Evolutionary conservation across 2,329 filamentous ascomycete genomes (phyloP).

Genomic region (Dothideomycetes sp.): DNA sequence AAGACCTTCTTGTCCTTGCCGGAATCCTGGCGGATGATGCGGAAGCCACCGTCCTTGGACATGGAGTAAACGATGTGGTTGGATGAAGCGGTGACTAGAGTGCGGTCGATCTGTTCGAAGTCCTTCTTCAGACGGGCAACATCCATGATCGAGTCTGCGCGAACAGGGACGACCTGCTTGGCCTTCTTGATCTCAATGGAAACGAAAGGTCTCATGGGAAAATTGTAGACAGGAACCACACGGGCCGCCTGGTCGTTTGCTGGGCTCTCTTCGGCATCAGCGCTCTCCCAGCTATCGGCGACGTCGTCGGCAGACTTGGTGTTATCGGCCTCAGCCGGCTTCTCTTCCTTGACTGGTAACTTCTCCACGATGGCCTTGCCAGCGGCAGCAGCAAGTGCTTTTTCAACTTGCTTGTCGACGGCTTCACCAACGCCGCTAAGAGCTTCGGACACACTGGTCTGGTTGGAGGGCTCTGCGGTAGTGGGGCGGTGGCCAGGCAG

Average conservation of each 20-base stretch:
- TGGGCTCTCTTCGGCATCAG: conserved; percentile 58
- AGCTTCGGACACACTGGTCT: conserved; percentile 54
- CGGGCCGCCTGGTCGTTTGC: conserved; percentile 56
- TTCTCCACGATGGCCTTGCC: conserved; percentile 25
- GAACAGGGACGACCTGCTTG: conserved; percentile 53
- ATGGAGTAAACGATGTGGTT: conserved; percentile 92
- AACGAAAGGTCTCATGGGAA: conserved; percentile 94
- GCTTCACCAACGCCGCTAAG: conserved; percentile 53
- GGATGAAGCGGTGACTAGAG: conserved; percentile 77
- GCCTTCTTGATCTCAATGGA: conserved; percentile 60
- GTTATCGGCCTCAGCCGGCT: conserved; percentile 29
- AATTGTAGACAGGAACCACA: conserved; percentile 72
- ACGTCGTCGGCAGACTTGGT: conserved; percentile 45
- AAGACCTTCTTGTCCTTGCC: conserved; percentile 88
- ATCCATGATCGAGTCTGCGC: conserved; percentile 74
- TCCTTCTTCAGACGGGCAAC: conserved; percentile 94
- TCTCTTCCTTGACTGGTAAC: conserved; percentile 38
- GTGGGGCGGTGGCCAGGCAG: conserved; percentile 10
- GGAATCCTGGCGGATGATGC: conserved; percentile 89
- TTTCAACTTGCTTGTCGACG: conserved; percentile 50
- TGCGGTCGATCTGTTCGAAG: conserved; percentile 93
- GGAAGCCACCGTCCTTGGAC: conserved; percentile 83
- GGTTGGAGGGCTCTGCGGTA: conserved; percentile 1
- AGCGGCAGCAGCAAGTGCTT: conserved; percentile 48
- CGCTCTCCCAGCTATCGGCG: conserved; percentile 87